Base-by-base conservation (phyloP, 495 filamentous ascomycete species). In the Xylaria longipes region DNA sequence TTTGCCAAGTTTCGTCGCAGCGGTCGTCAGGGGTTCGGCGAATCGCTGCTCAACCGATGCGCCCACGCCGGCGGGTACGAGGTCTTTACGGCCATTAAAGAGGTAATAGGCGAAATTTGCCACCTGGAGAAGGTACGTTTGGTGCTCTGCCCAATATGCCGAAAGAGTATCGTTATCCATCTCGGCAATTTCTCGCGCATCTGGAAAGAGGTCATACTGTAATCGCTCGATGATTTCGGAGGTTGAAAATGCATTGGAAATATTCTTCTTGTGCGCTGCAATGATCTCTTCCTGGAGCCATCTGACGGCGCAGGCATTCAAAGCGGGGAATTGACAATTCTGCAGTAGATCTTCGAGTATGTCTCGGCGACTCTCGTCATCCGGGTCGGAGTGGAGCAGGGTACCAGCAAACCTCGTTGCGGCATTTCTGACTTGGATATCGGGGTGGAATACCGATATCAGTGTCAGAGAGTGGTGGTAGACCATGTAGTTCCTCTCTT, bases 231-330 rank as follows among this genome's bases (percentile, higher is more conserved):
- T 74, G 15, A 83, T 81, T 11, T 83, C 82, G 4, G 88, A 84
- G 2, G 83, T 87, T 11, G 88, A 78, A 71, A 93, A 95, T 39
- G 92, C 84, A 66, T 88, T 88, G 70, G 67, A 76, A 72, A 65
- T 27, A 22, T 74, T 75, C 0, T 25, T 20, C 20, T 72, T 69
- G 25, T 63, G 69, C 74, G 89, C 83, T 29, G 82, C 80, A 17
- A 95, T 82, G 3, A 95, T 87, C 78, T 97, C 95, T 63, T 94
- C 90, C 77, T 94, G 95, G 5, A 98, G 82, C 93, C 97, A 98
- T 31, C 88, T 87, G 14, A 98, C 87, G 0, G 95, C 94, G 66
- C 89, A 90, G 17, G 91, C 94, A 73, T 93, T 94, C 56, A 96
- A 86, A 3, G 91, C 87, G 31, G 92, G 87, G 76, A 89, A 93